These are phyloP conservation scores for Ganoderma multipileum DNA, from an alignment of 1,284 basidiomycete species.

Conservation along the genomic window DNA sequence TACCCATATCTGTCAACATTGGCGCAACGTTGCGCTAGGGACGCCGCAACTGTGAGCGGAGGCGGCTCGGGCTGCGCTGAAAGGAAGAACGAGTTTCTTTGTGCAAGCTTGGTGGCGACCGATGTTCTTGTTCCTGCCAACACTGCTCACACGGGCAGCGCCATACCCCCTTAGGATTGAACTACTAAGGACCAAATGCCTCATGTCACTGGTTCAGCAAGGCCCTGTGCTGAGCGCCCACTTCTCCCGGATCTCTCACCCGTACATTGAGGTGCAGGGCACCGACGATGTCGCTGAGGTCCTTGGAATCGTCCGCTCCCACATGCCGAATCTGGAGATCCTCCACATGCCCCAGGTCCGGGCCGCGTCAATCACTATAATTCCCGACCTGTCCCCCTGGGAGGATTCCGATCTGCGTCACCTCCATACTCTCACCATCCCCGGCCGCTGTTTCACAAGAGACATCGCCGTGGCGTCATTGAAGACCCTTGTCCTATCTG, in stretches of 20 bases:
- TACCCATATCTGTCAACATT: slow-evolving; percentile 15
- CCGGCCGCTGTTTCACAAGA: neutral
- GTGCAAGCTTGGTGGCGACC: neutral
- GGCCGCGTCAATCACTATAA: neutral
- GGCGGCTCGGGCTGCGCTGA: neutral
- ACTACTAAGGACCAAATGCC: neutral
- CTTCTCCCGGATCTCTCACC: neutral
- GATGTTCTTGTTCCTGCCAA: neutral
- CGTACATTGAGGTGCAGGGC: neutral
- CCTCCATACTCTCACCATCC: neutral
- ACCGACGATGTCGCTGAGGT: neutral
- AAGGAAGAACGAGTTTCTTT: neutral
- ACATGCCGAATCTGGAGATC: neutral
- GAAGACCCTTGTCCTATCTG: neutral
- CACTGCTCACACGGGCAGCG: neutral
- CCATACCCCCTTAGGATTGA: neutral
- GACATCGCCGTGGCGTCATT: neutral
- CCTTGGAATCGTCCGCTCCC: neutral
- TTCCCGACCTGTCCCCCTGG: neutral
- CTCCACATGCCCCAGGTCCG: neutral
- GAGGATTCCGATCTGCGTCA: neutral
- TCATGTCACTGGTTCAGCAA: neutral
- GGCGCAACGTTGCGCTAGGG: slow-evolving; percentile 4
- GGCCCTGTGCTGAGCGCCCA: neutral
- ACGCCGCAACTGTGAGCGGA: slow-evolving; percentile 17